phyloP scores from a whole-genome alignment of 2,329 filamentous ascomycete genomes.

The Ophiostoma fasciatum region DNA sequence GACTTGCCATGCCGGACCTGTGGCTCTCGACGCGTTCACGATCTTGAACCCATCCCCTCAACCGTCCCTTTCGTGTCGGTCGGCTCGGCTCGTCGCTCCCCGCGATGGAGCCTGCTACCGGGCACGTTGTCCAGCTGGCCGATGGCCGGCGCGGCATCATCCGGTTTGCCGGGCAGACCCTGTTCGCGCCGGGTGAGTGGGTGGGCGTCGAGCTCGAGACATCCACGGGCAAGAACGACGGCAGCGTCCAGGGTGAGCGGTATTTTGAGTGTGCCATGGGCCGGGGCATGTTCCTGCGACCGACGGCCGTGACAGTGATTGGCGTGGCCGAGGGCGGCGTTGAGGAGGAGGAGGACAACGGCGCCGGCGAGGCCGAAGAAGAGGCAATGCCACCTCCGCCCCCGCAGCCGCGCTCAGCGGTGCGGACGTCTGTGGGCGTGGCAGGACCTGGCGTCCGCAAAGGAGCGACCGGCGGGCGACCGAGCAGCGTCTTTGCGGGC shows the following conservation, averaged over 20 bases:
- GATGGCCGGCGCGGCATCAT: conserved; percentile 66
- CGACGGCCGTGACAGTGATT: conserved; percentile 49
- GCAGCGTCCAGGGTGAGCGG: conserved; percentile 69
- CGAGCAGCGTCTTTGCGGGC: conserved; percentile 31
- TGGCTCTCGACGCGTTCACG: conserved; percentile 2
- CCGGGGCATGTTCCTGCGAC: conserved; percentile 71
- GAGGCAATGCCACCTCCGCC: conserved; percentile 23
- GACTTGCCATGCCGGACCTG: conserved; percentile 3
- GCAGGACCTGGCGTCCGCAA: conserved; percentile 11
- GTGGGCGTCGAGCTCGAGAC: conserved; percentile 79
- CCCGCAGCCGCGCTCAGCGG: conserved; percentile 3
- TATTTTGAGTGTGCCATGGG: conserved; percentile 79
- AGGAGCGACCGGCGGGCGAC: conserved; percentile 25
- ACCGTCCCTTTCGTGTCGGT: too few relatives aligned
- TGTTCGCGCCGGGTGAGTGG: conserved; percentile 74
- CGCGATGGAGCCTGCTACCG: conserved; percentile 39
- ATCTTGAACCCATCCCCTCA: conserved; percentile 1
- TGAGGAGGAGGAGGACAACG: background rate
- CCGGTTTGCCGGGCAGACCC: conserved; percentile 66
- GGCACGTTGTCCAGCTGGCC: conserved; percentile 64
- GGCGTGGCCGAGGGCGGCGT: conserved; percentile 15
- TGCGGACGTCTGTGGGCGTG: conserved; percentile 15
- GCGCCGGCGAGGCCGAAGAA: conserved; percentile 16
- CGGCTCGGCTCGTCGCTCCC: too few relatives aligned
- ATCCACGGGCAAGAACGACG: conserved; percentile 81